phyloP scores from a whole-genome alignment of 1,284 basidiomycete species.

The Takashimella koratensis region DNA sequence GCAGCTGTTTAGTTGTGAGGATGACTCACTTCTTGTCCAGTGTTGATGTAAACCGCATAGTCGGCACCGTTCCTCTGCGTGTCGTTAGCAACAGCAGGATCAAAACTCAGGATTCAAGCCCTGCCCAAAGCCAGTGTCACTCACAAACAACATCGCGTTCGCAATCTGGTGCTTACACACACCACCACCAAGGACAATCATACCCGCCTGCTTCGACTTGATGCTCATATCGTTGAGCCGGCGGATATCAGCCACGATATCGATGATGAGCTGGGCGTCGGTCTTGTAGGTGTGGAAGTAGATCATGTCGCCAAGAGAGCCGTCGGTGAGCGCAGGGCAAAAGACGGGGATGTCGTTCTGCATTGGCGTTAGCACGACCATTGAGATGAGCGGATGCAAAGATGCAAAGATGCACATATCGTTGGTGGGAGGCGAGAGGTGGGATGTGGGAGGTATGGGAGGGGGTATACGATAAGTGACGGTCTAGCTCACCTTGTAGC shows the following conservation, averaged over 20 bases:
- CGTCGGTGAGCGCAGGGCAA: constrained; percentile 96
- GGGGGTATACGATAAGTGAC: too few species aligned
- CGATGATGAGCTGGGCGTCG: constrained; percentile 76
- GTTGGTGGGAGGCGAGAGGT: too few species aligned
- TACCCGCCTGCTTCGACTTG: constrained; percentile 87
- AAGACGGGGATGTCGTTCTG: constrained; percentile 98
- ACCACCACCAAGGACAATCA: constrained; percentile 97
- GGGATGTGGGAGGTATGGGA: too few species aligned
- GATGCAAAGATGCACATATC: too few species aligned
- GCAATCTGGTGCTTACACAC: constrained; percentile 99
- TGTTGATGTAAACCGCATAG: constrained; percentile 97
- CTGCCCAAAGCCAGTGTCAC: constrained; percentile 22
- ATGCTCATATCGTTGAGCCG: constrained; percentile 85
- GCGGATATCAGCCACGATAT: constrained; percentile 94
- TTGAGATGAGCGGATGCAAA: too few species aligned
- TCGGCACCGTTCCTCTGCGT: constrained; percentile 92
- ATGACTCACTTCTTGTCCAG: constrained; percentile 73
- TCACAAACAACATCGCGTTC: constrained; percentile 96
- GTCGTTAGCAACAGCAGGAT: neutral
- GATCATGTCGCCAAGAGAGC: constrained; percentile 97
- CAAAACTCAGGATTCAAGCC: neutral
- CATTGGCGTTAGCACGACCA: too few species aligned
- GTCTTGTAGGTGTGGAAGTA: constrained; percentile 97
- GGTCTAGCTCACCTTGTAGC: constrained; percentile 93
- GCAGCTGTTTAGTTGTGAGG: neutral